Conservation (phyloP, 169 alveolate genomes). For the Plasmodium gallinaceum region DNA sequence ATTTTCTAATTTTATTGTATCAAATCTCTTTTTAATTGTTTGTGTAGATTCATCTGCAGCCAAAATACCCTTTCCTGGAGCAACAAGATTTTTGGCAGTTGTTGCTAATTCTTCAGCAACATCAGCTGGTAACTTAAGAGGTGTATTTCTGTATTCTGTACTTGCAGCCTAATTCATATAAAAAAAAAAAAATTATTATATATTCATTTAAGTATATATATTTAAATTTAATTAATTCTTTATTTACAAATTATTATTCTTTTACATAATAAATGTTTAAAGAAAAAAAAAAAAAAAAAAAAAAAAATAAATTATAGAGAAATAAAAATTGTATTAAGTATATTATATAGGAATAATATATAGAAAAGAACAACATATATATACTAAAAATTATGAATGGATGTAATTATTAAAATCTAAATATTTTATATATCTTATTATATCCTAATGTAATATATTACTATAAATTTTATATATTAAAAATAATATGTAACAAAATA, state of each 20-base stretch:
- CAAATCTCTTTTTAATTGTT: constrained; percentile 97
- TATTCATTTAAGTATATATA: background rate
- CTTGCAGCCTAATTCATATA: constrained; percentile 16
- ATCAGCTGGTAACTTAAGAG: constrained; percentile 58
- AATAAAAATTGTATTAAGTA: too few relatives aligned
- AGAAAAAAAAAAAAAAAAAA: background rate
- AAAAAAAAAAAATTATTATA: background rate
- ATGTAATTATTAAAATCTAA: too few relatives aligned
- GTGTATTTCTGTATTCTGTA: constrained; percentile 55
- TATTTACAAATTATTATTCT: too few relatives aligned
- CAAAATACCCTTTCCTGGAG: constrained; percentile 97
- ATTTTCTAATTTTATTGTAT: constrained; percentile 94
- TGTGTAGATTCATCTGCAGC: constrained; percentile 99
- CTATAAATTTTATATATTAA: too few relatives aligned
- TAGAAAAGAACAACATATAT: too few relatives aligned
- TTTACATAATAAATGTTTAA: background rate
- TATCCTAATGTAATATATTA: too few relatives aligned
- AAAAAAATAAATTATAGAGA: too few relatives aligned
- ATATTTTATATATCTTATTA: too few relatives aligned
- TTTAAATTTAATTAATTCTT: background rate
- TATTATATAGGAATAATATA: too few relatives aligned
- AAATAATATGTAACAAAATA: too few relatives aligned
- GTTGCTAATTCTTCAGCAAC: constrained; percentile 75
- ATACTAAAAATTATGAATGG: too few relatives aligned
- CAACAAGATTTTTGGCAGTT: constrained; percentile 71